Evolutionary conservation across 2,329 filamentous ascomycete species (phyloP), one percentile per base, ranked within the genome.

Genomic region (Diaporthe sp.): DNA sequence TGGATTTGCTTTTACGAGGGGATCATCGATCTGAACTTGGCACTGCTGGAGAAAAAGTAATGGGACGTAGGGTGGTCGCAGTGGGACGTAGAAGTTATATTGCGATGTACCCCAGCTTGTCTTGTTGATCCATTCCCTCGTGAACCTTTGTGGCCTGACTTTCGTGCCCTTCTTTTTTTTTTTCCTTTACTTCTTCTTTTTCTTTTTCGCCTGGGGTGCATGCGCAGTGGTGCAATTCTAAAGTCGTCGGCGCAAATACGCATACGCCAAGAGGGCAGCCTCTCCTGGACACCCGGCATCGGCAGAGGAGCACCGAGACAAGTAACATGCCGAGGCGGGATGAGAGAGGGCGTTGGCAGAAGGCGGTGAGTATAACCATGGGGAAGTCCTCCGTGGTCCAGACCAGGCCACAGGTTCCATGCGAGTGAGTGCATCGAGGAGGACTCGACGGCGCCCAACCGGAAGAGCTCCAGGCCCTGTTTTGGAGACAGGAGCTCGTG

Each of bases 391-490:
- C 27, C 51, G 13, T 55, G 51, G 51, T 59, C 35, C 44, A 42
- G 61, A 37, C 25, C 30, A 66, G 61, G 7, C 30, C 61, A 37
- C 15, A 66, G 30, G 30, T 51, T 51, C 61, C 44, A 51, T 37
- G 61, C 61, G n/a, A 66, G 61, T 25, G 61, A 66, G 44, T 37
- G 61, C 61, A 66, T 66, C 30, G 22, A 37, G 19, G 44, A 22
- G 32, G 44, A 39, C 32, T 27, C 35, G 32, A 15, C 10, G 22
- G 22, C 35, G 17, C 47, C 63, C 63, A 68, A 68, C 63, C 63
- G 63, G 63, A 68, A 68, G 63, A 39, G 63, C 63, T 68, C 63
- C 63, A 68, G 63, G n/a, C 32, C 63, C 44, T 35, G 30, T 19
- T 7, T 19, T 25, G 44, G 32, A 66, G 44, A 37, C 22, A 22